Percentiles rank a stretch among this genome's conserved stretches.
Conservation (phyloP, 2,329 filamentous ascomycete species). For the Emydomyces testavorans region DNA sequence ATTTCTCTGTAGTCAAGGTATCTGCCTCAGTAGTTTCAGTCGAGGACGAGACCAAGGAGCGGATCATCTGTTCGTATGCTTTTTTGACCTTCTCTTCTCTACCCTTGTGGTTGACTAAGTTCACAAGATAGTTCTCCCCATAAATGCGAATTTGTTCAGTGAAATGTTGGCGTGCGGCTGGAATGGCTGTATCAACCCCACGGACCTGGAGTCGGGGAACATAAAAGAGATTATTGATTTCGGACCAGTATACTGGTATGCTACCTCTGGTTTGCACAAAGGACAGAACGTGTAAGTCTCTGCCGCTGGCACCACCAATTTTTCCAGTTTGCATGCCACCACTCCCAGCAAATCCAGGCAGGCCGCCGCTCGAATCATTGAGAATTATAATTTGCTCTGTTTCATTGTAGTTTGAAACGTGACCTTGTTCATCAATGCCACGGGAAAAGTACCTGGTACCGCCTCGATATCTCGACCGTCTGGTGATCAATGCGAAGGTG, state of each 20-base stretch:
- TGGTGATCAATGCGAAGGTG: constrained; percentile 76
- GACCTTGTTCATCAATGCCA: constrained; percentile 81
- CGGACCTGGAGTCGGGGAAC: constrained; percentile 82
- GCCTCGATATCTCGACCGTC: constrained; percentile 74
- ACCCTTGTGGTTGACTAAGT: constrained; percentile 92
- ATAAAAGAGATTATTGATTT: constrained; percentile 87
- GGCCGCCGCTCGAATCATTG: constrained; percentile 64
- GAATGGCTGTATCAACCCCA: constrained; percentile 64
- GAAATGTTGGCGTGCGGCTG: constrained; percentile 77
- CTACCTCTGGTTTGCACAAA: constrained; percentile 96
- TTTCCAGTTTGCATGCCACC: constrained; percentile 65
- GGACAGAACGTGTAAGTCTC: constrained; percentile 78
- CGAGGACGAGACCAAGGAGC: constrained; percentile 59
- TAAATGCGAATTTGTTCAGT: constrained; percentile 87
- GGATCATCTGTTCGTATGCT: constrained; percentile 84
- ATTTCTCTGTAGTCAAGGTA: constrained; percentile 60
- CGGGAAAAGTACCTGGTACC: constrained; percentile 93
- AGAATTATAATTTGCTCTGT: constrained; percentile 86
- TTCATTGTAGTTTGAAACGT: constrained; percentile 99
- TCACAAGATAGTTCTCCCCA: constrained; percentile 94
- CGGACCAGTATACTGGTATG: constrained; percentile 90
- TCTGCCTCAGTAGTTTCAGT: constrained; percentile 56
- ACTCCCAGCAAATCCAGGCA: constrained; percentile 71
- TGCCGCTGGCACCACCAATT: constrained; percentile 46
- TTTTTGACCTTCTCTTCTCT: constrained; percentile 81